phyloP scores from a whole-genome alignment of 2,329 filamentous ascomycete genomes.

The Colletotrichum cordylinicola region DNA sequence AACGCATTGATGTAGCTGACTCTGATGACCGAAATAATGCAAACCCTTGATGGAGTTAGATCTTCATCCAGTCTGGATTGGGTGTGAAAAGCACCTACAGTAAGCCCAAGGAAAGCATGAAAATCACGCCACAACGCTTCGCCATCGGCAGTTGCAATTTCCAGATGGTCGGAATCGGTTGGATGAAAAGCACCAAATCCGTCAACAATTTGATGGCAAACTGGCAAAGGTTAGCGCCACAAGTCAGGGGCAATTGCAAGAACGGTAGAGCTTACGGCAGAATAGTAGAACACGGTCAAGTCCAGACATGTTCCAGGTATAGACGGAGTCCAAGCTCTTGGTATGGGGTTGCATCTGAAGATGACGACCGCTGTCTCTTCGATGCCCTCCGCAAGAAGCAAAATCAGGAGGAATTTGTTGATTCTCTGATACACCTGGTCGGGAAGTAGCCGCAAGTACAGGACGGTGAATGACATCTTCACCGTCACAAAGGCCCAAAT shows the following conservation, averaged over 20 bases:
- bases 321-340: slow-evolving; percentile 20
- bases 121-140: slow-evolving; percentile 31
- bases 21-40: slow-evolving; percentile 30
- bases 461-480: slow-evolving; percentile 22
- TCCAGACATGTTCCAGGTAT: slow-evolving; percentile 20
- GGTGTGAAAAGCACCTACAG: slow-evolving; percentile 18
- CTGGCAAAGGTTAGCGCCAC: slow-evolving; percentile 2
- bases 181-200: slow-evolving; percentile 40
- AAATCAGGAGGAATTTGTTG: slow-evolving; percentile 19
- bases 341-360: slow-evolving; percentile 22
- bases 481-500: slow-evolving; percentile 23
- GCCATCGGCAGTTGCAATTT: slow-evolving; percentile 36
- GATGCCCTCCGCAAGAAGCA: slow-evolving; percentile 18
- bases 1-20: slow-evolving; percentile 30
- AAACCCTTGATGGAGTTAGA: slow-evolving; percentile 23
- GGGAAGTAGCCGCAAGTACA: slow-evolving; percentile 21
- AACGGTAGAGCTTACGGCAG: neutral
- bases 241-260: neutral
- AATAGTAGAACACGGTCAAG: slow-evolving; percentile 33
- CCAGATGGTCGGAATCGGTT: slow-evolving; percentile 42
- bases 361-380: slow-evolving; percentile 20
- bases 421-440: slow-evolving; percentile 13
- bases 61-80: neutral
- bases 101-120: slow-evolving; percentile 33
- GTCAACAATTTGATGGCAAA: slow-evolving; percentile 40